phyloP scores from a whole-genome alignment of 495 filamentous ascomycete species.

The Trichocladium uniseriatum region DNA sequence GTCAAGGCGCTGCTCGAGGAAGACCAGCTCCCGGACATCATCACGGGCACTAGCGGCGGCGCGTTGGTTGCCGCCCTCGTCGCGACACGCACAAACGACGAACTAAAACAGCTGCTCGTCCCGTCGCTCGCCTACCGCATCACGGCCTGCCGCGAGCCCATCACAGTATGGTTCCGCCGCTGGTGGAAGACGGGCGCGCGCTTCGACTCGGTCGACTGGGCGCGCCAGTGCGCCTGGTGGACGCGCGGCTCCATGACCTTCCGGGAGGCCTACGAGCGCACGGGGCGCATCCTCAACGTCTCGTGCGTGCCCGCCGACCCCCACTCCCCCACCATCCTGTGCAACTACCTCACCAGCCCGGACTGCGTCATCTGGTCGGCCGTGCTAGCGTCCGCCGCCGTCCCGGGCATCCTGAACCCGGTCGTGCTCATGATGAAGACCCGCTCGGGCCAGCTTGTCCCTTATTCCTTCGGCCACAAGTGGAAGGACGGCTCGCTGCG shows the following conservation, averaged over 20 bases:
- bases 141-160: slow-evolving; percentile 69
- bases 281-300: slow-evolving; percentile 89
- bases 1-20: slow-evolving; percentile 86
- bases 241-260: slow-evolving; percentile 85
- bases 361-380: slow-evolving; percentile 99
- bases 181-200: slow-evolving; percentile 91
- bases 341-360: slow-evolving; percentile 87
- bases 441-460: slow-evolving; percentile 57
- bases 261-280: slow-evolving; percentile 86
- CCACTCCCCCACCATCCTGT: slow-evolving; percentile 80
- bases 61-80: slow-evolving; percentile 84
- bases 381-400: slow-evolving; percentile 88
- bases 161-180: slow-evolving; percentile 65
- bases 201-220: slow-evolving; percentile 92
- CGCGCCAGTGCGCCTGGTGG: slow-evolving; percentile 78
- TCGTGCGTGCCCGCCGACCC: slow-evolving; percentile 96
- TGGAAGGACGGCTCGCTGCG: slow-evolving; percentile 95
- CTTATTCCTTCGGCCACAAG: slow-evolving; percentile 91
- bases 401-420: slow-evolving; percentile 91
- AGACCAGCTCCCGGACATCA: slow-evolving; percentile 77
- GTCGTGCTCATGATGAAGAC: slow-evolving; percentile 96
- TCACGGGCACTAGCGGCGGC: slow-evolving; percentile 91
- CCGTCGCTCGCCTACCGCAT: slow-evolving; percentile 79
- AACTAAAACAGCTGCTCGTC: slow-evolving; percentile 74
- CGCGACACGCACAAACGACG: slow-evolving; percentile 82